Evolutionary conservation across 768 basidiomycete genomes (phyloP).

Genomic region (Coprinellus micaceus): DNA sequence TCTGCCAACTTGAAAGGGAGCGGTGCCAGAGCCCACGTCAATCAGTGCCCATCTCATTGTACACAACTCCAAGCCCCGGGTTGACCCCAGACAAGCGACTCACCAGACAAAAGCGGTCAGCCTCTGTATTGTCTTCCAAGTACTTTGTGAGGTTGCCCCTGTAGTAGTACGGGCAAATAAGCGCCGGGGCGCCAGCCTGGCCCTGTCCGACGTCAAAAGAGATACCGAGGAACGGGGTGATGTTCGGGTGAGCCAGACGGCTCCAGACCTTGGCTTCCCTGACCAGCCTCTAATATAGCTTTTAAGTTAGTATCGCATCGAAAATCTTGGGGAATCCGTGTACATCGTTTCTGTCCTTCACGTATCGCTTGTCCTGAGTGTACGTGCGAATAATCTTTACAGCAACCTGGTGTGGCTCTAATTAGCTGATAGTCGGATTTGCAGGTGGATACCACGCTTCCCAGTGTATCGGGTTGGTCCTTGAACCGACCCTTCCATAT

Average conservation of each 20-base stretch:
- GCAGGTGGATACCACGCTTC: neutral
- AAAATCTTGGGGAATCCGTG: neutral
- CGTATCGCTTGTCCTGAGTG: neutral
- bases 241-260: slow-evolving; percentile 11
- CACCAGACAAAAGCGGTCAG: slow-evolving; percentile 9
- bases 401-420: slow-evolving; percentile 5
- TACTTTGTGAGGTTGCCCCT: slow-evolving; percentile 14
- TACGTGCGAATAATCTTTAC: slow-evolving; percentile 10
- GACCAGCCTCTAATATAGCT: slow-evolving; percentile 7
- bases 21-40: too few relatives aligned
- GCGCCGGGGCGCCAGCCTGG: slow-evolving; percentile 7
- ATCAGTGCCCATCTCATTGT: too few relatives aligned
- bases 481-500: slow-evolving; percentile 14
- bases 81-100: too few relatives aligned
- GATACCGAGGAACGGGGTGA: slow-evolving; percentile 16
- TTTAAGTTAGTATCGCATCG: too few relatives aligned
- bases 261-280: slow-evolving; percentile 14
- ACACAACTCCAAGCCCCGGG: too few relatives aligned
- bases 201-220: slow-evolving; percentile 11
- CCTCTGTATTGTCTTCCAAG: slow-evolving; percentile 8
- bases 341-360: neutral
- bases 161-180: slow-evolving; percentile 15
- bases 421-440: neutral
- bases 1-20: slow-evolving; percentile 13
- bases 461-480: neutral